Percentiles rank a stretch among this genome's conserved stretches.
phyloP scores from a whole-genome alignment of 2,329 filamentous ascomycete genomes.

The Talaromyces sp. region DNA sequence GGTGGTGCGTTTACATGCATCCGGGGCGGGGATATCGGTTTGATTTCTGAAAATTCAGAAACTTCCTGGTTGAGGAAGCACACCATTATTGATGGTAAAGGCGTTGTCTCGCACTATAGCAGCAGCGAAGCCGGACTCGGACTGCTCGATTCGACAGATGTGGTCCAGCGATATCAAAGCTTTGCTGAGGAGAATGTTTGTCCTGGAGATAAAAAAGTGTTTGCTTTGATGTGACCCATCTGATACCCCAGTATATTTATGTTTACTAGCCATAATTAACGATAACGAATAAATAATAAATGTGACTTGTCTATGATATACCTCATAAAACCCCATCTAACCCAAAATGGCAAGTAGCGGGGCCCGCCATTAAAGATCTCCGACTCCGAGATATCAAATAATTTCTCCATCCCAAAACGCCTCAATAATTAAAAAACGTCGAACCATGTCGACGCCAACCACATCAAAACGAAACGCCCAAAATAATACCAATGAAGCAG shows the following conservation, averaged over 20 bases:
- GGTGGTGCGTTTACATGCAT: conserved; percentile 53
- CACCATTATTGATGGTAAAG: conserved; percentile 50
- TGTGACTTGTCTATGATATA: background rate
- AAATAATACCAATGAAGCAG: conserved; percentile 34
- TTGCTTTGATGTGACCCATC: background rate
- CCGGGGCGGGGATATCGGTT: conserved; percentile 43
- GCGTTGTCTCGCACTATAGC: conserved; percentile 51
- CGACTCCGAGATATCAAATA: background rate
- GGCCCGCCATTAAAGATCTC: background rate
- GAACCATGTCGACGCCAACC: conserved; percentile 26
- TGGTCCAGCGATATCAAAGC: conserved; percentile 49
- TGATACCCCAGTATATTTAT: background rate
- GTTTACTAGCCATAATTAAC: background rate
- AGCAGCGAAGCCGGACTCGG: conserved; percentile 32
- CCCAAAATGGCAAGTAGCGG: conserved; percentile 4
- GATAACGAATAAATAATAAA: background rate
- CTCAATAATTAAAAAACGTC: background rate
- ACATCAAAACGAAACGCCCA: conserved; percentile 7
- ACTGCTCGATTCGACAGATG: conserved; percentile 47
- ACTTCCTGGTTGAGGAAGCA: background rate
- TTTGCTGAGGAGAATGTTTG: conserved; percentile 53
- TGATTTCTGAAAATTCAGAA: background rate
- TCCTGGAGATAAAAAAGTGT: conserved; percentile 1
- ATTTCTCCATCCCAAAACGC: background rate
- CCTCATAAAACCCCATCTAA: background rate